Conservation (phyloP, 1,139 yeast species). For the Suhomyces guaymorum region DNA sequence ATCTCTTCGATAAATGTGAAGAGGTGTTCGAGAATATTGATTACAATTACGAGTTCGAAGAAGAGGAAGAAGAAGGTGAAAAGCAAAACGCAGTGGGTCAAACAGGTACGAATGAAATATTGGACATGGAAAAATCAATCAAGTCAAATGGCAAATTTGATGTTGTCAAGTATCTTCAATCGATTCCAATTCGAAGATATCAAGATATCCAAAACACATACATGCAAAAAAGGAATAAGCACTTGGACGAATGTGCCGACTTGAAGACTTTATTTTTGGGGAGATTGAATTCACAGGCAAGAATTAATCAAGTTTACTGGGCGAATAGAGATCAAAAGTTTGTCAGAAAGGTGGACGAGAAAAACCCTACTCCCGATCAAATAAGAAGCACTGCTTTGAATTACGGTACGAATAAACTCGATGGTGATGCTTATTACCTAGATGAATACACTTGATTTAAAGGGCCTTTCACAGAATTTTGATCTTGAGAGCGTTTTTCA, state of each 20-base stretch:
- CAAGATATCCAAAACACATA: slow-evolving; percentile 5
- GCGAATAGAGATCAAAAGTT: neutral
- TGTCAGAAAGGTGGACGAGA: neutral
- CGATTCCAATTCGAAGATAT: slow-evolving; percentile 1
- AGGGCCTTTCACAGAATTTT: too few species aligned
- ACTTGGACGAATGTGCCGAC: slow-evolving; percentile 5
- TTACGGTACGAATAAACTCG: slow-evolving; percentile 12
- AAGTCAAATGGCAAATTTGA: slow-evolving; percentile 17
- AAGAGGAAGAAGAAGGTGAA: slow-evolving; percentile 10
- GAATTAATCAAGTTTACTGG: slow-evolving; percentile 13
- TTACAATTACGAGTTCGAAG: slow-evolving; percentile 27
- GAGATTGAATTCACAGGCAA: slow-evolving; percentile 12
- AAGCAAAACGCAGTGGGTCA: slow-evolving; percentile 1
- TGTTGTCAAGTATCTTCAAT: slow-evolving; percentile 19
- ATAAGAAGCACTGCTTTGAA: slow-evolving; percentile 8
- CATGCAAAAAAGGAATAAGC: slow-evolving; percentile 6
- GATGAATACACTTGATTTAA: slow-evolving; percentile 13
- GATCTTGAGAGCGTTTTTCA: too few species aligned
- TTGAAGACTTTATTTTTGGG: slow-evolving; percentile 11
- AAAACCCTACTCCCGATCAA: neutral
- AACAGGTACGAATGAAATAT: too few species aligned
- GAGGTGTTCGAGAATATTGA: slow-evolving; percentile 23
- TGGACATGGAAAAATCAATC: too few species aligned
- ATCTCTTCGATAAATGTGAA: slow-evolving; percentile 25
- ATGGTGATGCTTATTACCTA: slow-evolving; percentile 11